phyloP scores from a whole-genome alignment of 768 basidiomycete genomes.

The Boletus reticulatus region DNA sequence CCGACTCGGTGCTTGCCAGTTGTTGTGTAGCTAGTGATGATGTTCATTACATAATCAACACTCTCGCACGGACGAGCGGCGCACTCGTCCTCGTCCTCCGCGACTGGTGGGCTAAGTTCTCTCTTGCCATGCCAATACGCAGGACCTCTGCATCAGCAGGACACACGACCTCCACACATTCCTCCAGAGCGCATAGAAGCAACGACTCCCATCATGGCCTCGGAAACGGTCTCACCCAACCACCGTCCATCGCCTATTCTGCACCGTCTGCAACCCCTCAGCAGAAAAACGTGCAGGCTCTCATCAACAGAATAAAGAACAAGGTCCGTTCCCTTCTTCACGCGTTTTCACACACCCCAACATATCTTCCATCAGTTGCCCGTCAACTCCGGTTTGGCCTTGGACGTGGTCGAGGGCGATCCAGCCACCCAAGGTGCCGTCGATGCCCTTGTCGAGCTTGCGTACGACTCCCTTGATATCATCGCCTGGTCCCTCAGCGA shows the following conservation, averaged over 20 bases:
- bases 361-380: constrained; percentile 57
- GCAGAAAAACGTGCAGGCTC: constrained; percentile 76
- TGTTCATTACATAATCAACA: constrained; percentile 2
- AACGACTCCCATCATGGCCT: constrained; percentile 57
- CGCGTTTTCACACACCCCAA: neutral
- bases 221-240: constrained; percentile 32
- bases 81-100: constrained; percentile 2
- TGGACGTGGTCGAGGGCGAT: constrained; percentile 76
- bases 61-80: constrained; percentile 20
- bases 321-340: constrained; percentile 50
- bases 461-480: constrained; percentile 72
- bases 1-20: no score
- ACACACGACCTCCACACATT: constrained; percentile 32
- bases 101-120: constrained; percentile 19
- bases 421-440: constrained; percentile 72
- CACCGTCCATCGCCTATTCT: constrained; percentile 38
- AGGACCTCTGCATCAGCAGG: constrained; percentile 60
- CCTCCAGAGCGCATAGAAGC: constrained; percentile 56
- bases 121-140: constrained; percentile 46
- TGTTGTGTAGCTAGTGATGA: no score
- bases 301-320: constrained; percentile 78
- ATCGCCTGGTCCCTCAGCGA: constrained; percentile 79
- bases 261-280: constrained; percentile 54
- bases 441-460: constrained; percentile 76
- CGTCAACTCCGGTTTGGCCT: constrained; percentile 71